Conservation (phyloP, 352 stramenopile species). For the Phytophthora megakarya region DNA sequence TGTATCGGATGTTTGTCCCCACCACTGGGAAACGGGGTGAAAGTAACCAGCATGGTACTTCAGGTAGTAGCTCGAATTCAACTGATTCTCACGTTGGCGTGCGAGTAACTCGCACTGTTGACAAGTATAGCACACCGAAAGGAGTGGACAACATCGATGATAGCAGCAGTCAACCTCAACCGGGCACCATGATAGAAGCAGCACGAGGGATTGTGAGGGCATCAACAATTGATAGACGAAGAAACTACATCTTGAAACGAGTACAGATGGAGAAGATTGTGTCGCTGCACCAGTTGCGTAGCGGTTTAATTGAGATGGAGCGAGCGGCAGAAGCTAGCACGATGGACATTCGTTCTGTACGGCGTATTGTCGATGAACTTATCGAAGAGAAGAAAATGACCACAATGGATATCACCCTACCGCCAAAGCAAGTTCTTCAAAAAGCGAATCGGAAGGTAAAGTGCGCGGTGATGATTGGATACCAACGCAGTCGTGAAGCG, state of each 20-base stretch:
- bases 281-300: constrained; percentile 68
- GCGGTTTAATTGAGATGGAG: constrained; percentile 58
- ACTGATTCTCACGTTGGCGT: constrained; percentile 20
- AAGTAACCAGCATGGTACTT: constrained; percentile 8
- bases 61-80: constrained; percentile 1
- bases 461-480: constrained; percentile 64
- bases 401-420: constrained; percentile 71
- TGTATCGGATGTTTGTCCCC: constrained; percentile 85
- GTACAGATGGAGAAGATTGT: constrained; percentile 68
- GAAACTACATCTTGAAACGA: constrained; percentile 61
- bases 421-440: constrained; percentile 68
- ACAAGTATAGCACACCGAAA: constrained; percentile 41
- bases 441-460: constrained; percentile 67
- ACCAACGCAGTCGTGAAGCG: constrained; percentile 50
- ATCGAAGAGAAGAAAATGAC: constrained; percentile 49
- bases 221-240: constrained; percentile 58
- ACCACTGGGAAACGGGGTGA: constrained; percentile 5
- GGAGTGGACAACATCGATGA: constrained; percentile 13
- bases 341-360: constrained; percentile 74
- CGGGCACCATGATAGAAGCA: constrained; percentile 65
- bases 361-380: constrained; percentile 69
- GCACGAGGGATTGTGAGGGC: constrained; percentile 51
- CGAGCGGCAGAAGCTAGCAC: constrained; percentile 38
- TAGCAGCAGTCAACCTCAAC: constrained; percentile 33
- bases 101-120: constrained; percentile 30